A percentile compares a stretch with the other conserved stretches of the same genome.
phyloP scores from a whole-genome alignment of 139 green algal genomes.

The Closterium sp. region DNA sequence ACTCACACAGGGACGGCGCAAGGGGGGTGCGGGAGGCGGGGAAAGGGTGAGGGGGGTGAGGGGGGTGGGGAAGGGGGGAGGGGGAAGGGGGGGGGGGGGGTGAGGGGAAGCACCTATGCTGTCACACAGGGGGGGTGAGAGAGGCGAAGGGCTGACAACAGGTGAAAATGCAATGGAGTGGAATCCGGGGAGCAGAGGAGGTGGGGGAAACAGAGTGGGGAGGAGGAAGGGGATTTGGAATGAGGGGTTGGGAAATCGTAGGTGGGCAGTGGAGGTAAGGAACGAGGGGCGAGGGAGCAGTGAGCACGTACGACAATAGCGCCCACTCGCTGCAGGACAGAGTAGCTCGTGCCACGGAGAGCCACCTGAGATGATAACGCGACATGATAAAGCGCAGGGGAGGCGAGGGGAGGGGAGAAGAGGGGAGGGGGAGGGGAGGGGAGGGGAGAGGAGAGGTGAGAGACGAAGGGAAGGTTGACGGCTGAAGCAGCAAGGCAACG shows the following conservation, averaged over 20 bases:
- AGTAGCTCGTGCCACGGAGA: constrained; percentile 68
- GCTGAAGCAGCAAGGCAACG: too few species aligned
- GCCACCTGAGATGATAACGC: constrained; percentile 54
- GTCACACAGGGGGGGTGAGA: too few species aligned
- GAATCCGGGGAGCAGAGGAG: too few species aligned
- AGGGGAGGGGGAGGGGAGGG: background rate
- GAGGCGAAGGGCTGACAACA: too few species aligned
- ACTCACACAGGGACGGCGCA: background rate
- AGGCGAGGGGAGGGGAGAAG: background rate
- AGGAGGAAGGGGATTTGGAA: background rate
- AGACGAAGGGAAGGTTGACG: too few species aligned
- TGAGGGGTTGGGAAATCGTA: too few species aligned
- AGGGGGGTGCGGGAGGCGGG: background rate
- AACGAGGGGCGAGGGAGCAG: background rate
- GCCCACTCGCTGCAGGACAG: constrained; percentile 31
- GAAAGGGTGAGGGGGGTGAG: too few species aligned
- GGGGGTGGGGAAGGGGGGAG: too few species aligned
- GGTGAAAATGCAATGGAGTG: too few species aligned
- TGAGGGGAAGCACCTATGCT: too few species aligned
- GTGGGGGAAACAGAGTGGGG: background rate
- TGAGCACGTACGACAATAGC: constrained; percentile 37
- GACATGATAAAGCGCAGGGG: background rate
- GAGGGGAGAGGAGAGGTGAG: background rate
- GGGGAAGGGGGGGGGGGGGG: background rate
- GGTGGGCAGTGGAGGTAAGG: background rate